These are phyloP conservation scores for Leccinum rimulosum DNA, from an alignment of 768 basidiomycete genomes.

Conservation along the genomic window DNA sequence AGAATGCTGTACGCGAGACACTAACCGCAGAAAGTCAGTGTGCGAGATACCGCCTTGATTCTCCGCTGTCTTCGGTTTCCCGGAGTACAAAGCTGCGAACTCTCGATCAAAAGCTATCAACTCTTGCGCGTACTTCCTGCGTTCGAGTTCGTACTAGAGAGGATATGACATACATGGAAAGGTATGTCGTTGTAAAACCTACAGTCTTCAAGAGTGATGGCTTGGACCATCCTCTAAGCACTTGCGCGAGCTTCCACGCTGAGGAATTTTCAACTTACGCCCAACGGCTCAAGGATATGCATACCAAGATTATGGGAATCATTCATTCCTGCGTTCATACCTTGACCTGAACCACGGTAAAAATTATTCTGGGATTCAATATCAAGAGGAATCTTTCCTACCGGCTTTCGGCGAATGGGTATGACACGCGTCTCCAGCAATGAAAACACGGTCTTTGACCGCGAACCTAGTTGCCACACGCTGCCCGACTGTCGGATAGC, in stretches of 20 bases:
- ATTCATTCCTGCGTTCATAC: conserved; percentile 77
- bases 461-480: conserved; percentile 67
- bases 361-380: background rate
- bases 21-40: conserved; percentile 36
- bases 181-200: conserved; percentile 6
- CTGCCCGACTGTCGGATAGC: conserved; percentile 55
- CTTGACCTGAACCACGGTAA: conserved; percentile 49
- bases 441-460: conserved; percentile 64
- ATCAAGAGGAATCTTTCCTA: conserved; percentile 17
- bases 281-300: conserved; percentile 13
- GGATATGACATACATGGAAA: background rate
- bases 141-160: conserved; percentile 65
- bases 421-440: conserved; percentile 75
- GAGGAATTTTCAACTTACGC: conserved; percentile 45
- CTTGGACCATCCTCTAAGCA: conserved; percentile 41
- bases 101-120: conserved; percentile 70
- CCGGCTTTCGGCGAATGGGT: conserved; percentile 68
- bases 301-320: conserved; percentile 69
- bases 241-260: conserved; percentile 50
- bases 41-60: conserved; percentile 35
- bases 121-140: conserved; percentile 66
- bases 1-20: background rate
- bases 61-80: conserved; percentile 52
- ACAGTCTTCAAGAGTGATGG: conserved; percentile 41
- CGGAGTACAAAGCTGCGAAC: conserved; percentile 65